Percentiles rank a stretch among this genome's conserved stretches.
Conservation (phyloP, 1,139 yeast genomes). For the Geotrichum histeridarum region DNA sequence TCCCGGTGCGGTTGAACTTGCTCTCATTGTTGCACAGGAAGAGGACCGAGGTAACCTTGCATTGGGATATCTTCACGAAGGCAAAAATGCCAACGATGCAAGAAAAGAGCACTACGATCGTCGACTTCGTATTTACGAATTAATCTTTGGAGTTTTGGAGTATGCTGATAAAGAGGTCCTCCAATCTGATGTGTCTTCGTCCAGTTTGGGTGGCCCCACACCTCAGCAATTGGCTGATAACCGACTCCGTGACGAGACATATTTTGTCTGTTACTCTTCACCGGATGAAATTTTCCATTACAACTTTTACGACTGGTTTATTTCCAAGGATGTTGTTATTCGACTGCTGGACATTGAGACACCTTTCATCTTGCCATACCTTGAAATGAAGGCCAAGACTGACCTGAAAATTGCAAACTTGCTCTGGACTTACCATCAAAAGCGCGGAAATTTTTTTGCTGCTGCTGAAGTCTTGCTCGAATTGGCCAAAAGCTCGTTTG, state of each 20-base stretch:
- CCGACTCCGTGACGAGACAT: conserved; percentile 66
- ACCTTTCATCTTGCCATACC: conserved; percentile 69
- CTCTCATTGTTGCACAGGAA: conserved; percentile 68
- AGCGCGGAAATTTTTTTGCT: conserved; percentile 67
- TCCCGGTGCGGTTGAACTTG: conserved; percentile 81
- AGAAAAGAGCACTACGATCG: conserved; percentile 43
- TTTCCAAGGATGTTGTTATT: conserved; percentile 69
- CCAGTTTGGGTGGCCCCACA: conserved; percentile 23
- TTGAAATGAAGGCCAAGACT: conserved; percentile 64
- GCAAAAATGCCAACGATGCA: conserved; percentile 46
- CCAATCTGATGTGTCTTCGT: conserved; percentile 33
- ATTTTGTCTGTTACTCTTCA: conserved; percentile 66
- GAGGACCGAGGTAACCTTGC: conserved; percentile 59
- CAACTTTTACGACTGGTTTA: conserved; percentile 89
- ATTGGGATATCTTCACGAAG: conserved; percentile 50
- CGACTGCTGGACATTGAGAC: conserved; percentile 75
- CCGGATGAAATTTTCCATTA: conserved; percentile 82
- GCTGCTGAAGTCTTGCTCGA: conserved; percentile 80
- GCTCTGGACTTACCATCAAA: conserved; percentile 85
- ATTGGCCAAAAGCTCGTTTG: conserved; percentile 70
- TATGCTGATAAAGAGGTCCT: conserved; percentile 66
- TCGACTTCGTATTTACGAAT: conserved; percentile 59
- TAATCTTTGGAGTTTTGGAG: conserved; percentile 68
- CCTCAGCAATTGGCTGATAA: conserved; percentile 20
- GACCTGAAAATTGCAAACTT: conserved; percentile 73